Conservation (phyloP, 345 rosid genomes). For the Salix koriyanagi region DNA sequence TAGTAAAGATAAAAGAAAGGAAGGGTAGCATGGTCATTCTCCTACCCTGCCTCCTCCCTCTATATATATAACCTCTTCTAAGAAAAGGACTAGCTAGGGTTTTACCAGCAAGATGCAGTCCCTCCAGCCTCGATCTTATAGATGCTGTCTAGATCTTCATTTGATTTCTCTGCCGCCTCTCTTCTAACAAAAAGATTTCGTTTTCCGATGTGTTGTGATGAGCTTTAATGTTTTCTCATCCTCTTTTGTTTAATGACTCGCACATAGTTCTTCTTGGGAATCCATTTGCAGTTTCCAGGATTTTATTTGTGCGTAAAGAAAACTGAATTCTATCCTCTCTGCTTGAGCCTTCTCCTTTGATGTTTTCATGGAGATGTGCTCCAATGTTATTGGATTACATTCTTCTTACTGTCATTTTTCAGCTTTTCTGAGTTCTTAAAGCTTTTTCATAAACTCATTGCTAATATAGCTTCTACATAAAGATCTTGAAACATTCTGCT, state of each 20-base stretch:
- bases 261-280: conserved; percentile 18
- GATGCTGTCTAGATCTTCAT: neutral
- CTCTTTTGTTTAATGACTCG: neutral
- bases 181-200: neutral
- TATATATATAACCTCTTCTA: neutral
- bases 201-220: neutral
- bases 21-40: neutral
- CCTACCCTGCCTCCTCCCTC: neutral
- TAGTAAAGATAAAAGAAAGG: neutral
- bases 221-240: neutral
- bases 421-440: too few relatives aligned
- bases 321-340: conserved; percentile 1
- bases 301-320: conserved; percentile 22
- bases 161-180: neutral
- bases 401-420: neutral
- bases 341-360: conserved; percentile 14
- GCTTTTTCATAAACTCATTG: too few relatives aligned
- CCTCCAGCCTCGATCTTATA: neutral
- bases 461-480: too few relatives aligned
- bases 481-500: too few relatives aligned
- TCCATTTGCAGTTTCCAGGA: conserved; percentile 7
- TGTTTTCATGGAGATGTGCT: conserved; percentile 34
- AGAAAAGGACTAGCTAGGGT: neutral
- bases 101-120: neutral
- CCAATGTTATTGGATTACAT: conserved; percentile 50